Base-by-base conservation (phyloP, 2,329 filamentous ascomycete species). In the Diaporthe aspalathi region DNA sequence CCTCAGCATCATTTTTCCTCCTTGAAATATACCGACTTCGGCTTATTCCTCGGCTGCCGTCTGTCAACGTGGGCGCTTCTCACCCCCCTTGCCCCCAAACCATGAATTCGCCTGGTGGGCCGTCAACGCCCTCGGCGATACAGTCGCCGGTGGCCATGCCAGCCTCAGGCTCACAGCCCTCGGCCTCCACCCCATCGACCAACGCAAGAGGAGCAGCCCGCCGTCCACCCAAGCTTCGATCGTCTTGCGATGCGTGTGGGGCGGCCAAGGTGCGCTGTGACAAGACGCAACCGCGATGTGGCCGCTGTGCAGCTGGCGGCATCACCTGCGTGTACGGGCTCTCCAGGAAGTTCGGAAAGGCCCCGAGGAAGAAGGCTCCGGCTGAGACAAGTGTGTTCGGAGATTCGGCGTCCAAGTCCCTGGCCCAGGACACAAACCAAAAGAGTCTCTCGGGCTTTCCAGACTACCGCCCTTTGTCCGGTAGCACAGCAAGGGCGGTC, bases 211-310 rank as follows among this genome's bases (percentile, higher is more conserved):
- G 68, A 12, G 67, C 71, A 20, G 57, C 65, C 0, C 54, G 71
- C 24, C 68, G 71, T n/a, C 71, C 71, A 8, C 71, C 71, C 56
- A 73, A 73, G 68, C 71, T 73, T n/a, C 71, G 71, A 9, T 73
- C 71, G n/a, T 71, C 71, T 9, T 73, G 71, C 43, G 71, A 73
- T 71, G 71, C 71, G n/a, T 73, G 71, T 20, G 71, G 71, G n/a
- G 71, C 71, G 43, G 71, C 71, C 32, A 73, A 73, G 65, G 71
- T 73, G 27, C 71, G 71, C 43, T 73, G 71, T 24, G 71, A 73
- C 71, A 73, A 73, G 71, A 73, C 68, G 14, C 71, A 73, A 22
- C 71, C 68, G 5, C 68, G 65, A n/a, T 73, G 71, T 57, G 71
- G 71, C 32, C 71, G 71, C 2, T 73, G 71, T 49, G 68, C 70